These are phyloP conservation scores for Diutina rugosa DNA, from an alignment of 1,139 yeast genomes.

Conservation along the genomic window DNA sequence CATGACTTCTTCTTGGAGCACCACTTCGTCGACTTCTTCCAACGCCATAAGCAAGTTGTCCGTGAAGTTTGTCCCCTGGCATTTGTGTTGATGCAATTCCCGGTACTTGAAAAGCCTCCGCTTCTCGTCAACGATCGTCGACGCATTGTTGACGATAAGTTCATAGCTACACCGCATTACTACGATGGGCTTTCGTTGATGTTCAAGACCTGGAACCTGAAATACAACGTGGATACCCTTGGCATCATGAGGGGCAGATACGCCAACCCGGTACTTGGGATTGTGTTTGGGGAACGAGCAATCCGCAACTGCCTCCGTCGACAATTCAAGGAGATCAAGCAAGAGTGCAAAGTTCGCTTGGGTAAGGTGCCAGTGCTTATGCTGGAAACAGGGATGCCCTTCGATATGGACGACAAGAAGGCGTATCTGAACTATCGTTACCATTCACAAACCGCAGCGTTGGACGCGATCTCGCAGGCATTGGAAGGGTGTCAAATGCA, in stretches of 20 bases:
- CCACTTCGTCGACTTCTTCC: conserved; percentile 48
- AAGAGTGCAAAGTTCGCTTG: conserved; percentile 45
- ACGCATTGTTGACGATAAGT: conserved; percentile 43
- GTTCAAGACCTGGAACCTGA: conserved; percentile 73
- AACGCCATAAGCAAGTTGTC: conserved; percentile 31
- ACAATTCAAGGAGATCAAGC: conserved; percentile 52
- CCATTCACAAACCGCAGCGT: conserved; percentile 61
- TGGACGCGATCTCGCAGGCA: conserved; percentile 73
- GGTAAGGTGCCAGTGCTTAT: conserved; percentile 65
- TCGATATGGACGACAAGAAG: conserved; percentile 72
- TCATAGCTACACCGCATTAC: conserved; percentile 77
- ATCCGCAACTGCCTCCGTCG: conserved; percentile 58
- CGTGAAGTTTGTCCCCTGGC: conserved; percentile 32
- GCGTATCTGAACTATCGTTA: conserved; percentile 59
- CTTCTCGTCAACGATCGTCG: conserved; percentile 35
- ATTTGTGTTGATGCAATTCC: conserved; percentile 67
- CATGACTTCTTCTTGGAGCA: conserved; percentile 50
- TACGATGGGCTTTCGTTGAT: conserved; percentile 89
- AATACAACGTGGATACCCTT: conserved; percentile 74
- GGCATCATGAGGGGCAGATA: conserved; percentile 81
- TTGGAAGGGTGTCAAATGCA: conserved; percentile 60
- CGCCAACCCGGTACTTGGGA: conserved; percentile 60
- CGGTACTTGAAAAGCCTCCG: conserved; percentile 77
- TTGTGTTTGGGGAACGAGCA: conserved; percentile 68
- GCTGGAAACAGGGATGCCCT: conserved; percentile 96